phyloP scores from a whole-genome alignment of 2,329 filamentous ascomycete genomes.

The Colletotrichum sp. region DNA sequence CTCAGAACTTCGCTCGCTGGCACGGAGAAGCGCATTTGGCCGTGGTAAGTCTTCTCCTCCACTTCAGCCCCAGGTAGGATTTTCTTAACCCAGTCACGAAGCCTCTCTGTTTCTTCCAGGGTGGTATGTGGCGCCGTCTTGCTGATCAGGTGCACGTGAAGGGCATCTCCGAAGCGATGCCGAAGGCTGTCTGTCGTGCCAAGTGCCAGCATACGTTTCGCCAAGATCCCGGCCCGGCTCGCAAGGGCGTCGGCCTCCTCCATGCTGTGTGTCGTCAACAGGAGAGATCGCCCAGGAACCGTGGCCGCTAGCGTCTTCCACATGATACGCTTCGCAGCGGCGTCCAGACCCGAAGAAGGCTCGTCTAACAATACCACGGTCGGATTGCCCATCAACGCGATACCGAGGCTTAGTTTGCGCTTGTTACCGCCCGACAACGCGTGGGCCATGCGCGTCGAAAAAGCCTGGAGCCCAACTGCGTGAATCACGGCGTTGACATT shows the following conservation, averaged over 20 bases:
- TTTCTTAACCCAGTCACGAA: conserved; percentile 69
- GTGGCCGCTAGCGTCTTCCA: conserved; percentile 83
- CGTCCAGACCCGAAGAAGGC: conserved; percentile 87
- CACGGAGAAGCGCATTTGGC: conserved; percentile 85
- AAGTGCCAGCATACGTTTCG: conserved; percentile 82
- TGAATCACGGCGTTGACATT: conserved; percentile 81
- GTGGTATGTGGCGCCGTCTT: conserved; percentile 75
- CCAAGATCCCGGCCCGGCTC: conserved; percentile 83
- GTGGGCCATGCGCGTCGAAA: conserved; percentile 75
- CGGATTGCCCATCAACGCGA: conserved; percentile 92
- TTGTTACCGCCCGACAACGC: conserved; percentile 91
- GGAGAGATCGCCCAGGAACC: conserved; percentile 77
- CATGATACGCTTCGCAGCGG: conserved; percentile 89
- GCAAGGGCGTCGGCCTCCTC: conserved; percentile 93
- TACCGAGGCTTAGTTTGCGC: conserved; percentile 87
- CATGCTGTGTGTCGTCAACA: conserved; percentile 94
- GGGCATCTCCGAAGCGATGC: conserved; percentile 75
- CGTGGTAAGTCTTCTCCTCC: conserved; percentile 79
- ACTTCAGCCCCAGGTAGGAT: conserved; percentile 70
- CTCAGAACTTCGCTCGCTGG: conserved; percentile 50
- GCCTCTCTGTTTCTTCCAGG: conserved; percentile 68
- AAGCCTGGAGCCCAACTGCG: conserved; percentile 78
- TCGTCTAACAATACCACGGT: conserved; percentile 88
- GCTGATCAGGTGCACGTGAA: conserved; percentile 84
- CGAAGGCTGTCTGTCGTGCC: conserved; percentile 78